Percentiles rank a stretch among this genome's conserved stretches.
phyloP scores from a whole-genome alignment of 2,329 filamentous ascomycete species.

The Sporothrix brunneoviolacea region DNA sequence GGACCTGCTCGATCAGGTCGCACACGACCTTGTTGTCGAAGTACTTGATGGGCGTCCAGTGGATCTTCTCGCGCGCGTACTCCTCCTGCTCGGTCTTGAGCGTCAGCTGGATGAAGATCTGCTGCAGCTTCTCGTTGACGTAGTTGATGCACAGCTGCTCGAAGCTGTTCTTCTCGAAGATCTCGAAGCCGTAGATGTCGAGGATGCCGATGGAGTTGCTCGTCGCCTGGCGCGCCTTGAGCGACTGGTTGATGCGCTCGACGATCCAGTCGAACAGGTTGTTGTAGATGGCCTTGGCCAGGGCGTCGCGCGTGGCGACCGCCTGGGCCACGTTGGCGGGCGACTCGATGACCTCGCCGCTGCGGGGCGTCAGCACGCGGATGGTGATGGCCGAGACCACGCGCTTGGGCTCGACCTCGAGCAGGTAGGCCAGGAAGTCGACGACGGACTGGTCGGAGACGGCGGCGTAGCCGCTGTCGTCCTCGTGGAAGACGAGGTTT shows the following conservation, averaged over 20 bases:
- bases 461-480: slow-evolving; percentile 80
- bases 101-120: slow-evolving; percentile 98
- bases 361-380: slow-evolving; percentile 68
- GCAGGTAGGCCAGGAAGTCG: slow-evolving; percentile 86
- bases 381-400: slow-evolving; percentile 84
- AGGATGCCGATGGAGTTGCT: slow-evolving; percentile 89
- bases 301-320: slow-evolving; percentile 75
- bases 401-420: slow-evolving; percentile 76
- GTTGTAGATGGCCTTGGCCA: slow-evolving; percentile 93
- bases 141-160: slow-evolving; percentile 99
- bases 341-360: slow-evolving; percentile 61
- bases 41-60: slow-evolving; percentile 98
- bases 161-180: slow-evolving; percentile 98
- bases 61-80: slow-evolving; percentile 90
- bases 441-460: slow-evolving; percentile 86
- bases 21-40: slow-evolving; percentile 99
- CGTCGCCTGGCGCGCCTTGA: slow-evolving; percentile 69
- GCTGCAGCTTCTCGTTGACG: slow-evolving; percentile 97
- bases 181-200: slow-evolving; percentile 98
- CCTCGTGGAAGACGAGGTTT: slow-evolving; percentile 85
- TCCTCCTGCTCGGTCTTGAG: slow-evolving; percentile 96
- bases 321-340: slow-evolving; percentile 87
- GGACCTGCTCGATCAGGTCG: slow-evolving; percentile 86
- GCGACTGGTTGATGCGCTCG: slow-evolving; percentile 78
- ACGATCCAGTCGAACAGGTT: slow-evolving; percentile 99